A percentile compares a stretch with the other conserved stretches of the same genome.
phyloP scores from a whole-genome alignment of 352 stramenopile genomes.

The Globisporangium spiculum region DNA sequence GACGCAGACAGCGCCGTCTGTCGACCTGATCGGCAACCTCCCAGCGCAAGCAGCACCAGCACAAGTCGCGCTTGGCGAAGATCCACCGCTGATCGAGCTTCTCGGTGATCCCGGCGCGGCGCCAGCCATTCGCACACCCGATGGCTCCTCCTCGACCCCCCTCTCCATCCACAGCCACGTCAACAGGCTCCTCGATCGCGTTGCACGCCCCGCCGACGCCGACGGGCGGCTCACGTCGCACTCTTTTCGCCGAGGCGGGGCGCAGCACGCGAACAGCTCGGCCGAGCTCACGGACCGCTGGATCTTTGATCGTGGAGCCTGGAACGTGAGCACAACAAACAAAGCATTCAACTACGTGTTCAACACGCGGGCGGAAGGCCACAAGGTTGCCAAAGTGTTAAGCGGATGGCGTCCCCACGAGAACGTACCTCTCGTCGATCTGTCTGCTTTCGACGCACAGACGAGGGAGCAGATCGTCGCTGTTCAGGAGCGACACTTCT shows the following conservation, averaged over 20 bases:
- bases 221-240: background rate
- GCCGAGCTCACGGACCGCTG: background rate
- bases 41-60: background rate
- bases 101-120: background rate
- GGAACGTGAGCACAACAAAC: slow-evolving; percentile 11
- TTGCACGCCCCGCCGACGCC: background rate
- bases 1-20: slow-evolving; percentile 4
- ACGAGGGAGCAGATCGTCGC: background rate
- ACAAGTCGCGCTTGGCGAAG: background rate
- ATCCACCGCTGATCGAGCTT: background rate
- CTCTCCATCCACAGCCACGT: background rate
- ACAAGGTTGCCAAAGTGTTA: slow-evolving; percentile 3
- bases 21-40: slow-evolving; percentile 1
- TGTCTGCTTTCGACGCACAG: background rate
- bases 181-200: background rate
- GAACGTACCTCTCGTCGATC: background rate
- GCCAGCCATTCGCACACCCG: too few species aligned
- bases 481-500: background rate
- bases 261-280: slow-evolving; percentile 1
- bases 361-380: slow-evolving; percentile 7
- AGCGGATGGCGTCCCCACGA: background rate
- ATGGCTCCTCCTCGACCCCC: background rate
- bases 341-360: slow-evolving; percentile 15
- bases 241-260: background rate
- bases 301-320: slow-evolving; percentile 1